A percentile compares a stretch with the other conserved stretches of the same genome.
Conservation (phyloP, 2,329 filamentous ascomycete genomes). For the Paramyrothecium roridum region DNA sequence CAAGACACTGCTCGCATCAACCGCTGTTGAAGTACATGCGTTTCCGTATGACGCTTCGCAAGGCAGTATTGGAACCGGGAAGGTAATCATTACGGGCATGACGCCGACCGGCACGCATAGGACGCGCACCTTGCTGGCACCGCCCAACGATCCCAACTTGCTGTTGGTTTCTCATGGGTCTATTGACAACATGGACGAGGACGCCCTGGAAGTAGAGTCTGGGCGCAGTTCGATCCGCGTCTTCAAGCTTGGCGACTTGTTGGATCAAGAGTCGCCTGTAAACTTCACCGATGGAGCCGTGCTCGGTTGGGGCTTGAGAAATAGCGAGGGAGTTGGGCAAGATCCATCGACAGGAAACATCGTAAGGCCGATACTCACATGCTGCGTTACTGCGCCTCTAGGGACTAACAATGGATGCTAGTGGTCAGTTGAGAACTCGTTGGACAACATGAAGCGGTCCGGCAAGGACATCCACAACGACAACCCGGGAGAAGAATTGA, state of each 20-base stretch:
- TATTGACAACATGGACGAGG: conserved; percentile 52
- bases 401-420: conserved; percentile 1
- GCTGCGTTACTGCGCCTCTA: too few relatives aligned
- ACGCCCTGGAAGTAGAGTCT: conserved; percentile 41
- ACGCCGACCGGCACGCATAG: conserved; percentile 47
- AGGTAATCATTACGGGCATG: conserved; percentile 56
- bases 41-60: conserved; percentile 56
- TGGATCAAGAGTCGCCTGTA: conserved; percentile 13
- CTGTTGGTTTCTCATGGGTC: conserved; percentile 63
- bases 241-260: conserved; percentile 26
- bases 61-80: conserved; percentile 38
- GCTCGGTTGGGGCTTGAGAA: conserved; percentile 65
- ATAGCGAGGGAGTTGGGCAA: conserved; percentile 65
- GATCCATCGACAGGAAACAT: conserved; percentile 45
- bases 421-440: conserved; percentile 63
- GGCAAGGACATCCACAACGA: conserved; percentile 58
- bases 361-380: conserved; percentile 8
- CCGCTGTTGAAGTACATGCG: conserved; percentile 46
- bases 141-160: conserved; percentile 44
- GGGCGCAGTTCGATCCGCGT: conserved; percentile 62
- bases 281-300: conserved; percentile 41
- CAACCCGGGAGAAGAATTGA: conserved; percentile 71
- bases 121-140: conserved; percentile 62
- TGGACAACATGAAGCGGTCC: conserved; percentile 54
- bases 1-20: conserved; percentile 49